Evolutionary conservation across 108 stramenopile species (phyloP), one percentile per base, ranked within the genome.

Genomic region (Nitzschia inconspicua): DNA sequence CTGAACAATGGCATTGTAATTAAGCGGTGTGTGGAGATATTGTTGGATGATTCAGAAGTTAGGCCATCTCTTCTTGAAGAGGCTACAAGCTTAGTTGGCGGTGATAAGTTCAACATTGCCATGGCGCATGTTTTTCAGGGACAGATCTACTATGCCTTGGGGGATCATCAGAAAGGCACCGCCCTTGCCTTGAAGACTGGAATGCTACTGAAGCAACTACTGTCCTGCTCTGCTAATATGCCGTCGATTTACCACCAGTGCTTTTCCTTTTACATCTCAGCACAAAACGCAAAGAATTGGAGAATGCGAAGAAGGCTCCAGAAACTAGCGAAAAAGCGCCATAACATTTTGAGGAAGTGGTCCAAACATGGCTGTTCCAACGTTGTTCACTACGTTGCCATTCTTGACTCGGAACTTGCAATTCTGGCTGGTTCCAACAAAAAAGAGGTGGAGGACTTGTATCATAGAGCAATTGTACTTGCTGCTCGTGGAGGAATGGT

Each of bases 381-480:
- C n/a, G n/a, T n/a, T n/a, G n/a, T n/a, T n/a, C n/a, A n/a, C n/a
- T n/a, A n/a, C n/a, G n/a, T n/a, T n/a, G n/a, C n/a, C n/a, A n/a
- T n/a, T n/a, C n/a, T 65, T 7, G 53, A 65, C 46, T 52, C 64
- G 5, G 64, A 65, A 32, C 27, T 41, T 13, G 41, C 52, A 13
- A 28, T 34, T 3, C 14, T 55, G 18, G 30, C 28, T 27, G 31
- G 49, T 13, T n/a, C 20, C 4, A 55, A 54, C 3, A 44, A 55
- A 19, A 18, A 24, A 7, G 29, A 13, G 18, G 18, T 47, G 4
- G 30, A 41, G 4, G 46, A 46, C 19, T 26, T 58, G 26, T 65
- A 54, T 25, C 26, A 44, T 3, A 42, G 34, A 31, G 53, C 64
- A 16, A 55, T 54, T 32, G 23, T 40, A 19, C 6, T 53, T 18